Evolutionary conservation across 169 alveolate genomes (phyloP).

Genomic region (Babesia bovis): DNA sequence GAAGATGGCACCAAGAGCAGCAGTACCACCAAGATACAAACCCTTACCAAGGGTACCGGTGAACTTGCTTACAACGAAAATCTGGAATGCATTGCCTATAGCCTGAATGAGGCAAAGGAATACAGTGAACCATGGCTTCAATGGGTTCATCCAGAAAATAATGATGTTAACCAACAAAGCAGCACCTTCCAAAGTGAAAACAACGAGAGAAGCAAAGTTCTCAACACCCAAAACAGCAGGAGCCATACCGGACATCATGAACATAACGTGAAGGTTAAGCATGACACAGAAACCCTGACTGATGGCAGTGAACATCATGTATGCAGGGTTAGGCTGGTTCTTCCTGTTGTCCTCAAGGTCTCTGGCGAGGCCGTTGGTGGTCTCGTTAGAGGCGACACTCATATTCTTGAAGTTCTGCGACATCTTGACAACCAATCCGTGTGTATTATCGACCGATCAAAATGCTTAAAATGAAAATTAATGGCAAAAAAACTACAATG

Average conservation of each 20-base stretch:
- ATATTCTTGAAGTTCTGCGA: background rate
- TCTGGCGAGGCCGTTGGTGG: background rate
- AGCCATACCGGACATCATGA: constrained; percentile 38
- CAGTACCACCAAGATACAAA: constrained; percentile 5
- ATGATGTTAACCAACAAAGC: constrained; percentile 11
- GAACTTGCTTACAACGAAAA: constrained; percentile 7
- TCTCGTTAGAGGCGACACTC: background rate
- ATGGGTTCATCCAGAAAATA: constrained; percentile 40
- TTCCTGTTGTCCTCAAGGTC: background rate
- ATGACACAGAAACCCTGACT: constrained; percentile 40
- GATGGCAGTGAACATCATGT: constrained; percentile 23
- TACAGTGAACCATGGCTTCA: constrained; percentile 35
- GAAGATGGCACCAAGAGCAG: constrained; percentile 6
- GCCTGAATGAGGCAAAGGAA: constrained; percentile 28
- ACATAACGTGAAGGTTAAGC: constrained; percentile 27
- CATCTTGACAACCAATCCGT: background rate
- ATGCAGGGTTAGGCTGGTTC: background rate
- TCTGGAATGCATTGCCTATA: constrained; percentile 1
- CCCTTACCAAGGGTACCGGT: constrained; percentile 23
- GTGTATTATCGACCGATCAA: too few relatives aligned
- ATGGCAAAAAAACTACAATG: too few relatives aligned
- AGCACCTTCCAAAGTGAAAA: constrained; percentile 12
- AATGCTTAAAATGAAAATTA: too few relatives aligned
- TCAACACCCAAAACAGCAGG: constrained; percentile 12
- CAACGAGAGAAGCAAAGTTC: constrained; percentile 12